phyloP scores from a whole-genome alignment of 306 rosid genomes.

The Casuarina equisetifolia region DNA sequence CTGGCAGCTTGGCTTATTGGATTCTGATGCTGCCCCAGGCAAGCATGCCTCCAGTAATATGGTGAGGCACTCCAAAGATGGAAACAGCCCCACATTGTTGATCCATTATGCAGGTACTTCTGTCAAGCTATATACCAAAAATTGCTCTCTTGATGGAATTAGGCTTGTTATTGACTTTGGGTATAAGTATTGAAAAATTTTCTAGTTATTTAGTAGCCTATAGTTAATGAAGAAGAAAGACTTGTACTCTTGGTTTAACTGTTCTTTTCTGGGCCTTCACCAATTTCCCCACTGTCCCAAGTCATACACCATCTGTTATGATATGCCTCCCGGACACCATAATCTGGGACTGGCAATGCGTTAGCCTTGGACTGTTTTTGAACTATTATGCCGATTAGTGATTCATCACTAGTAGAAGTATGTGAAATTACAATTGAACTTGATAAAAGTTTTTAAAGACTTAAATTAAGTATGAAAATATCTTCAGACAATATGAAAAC shows the following conservation, averaged over 20 bases:
- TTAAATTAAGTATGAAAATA: too few relatives aligned
- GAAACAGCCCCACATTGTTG: constrained; percentile 70
- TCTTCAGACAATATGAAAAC: too few relatives aligned
- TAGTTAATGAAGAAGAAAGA: background rate
- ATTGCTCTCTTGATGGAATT: background rate
- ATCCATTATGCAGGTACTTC: constrained; percentile 89
- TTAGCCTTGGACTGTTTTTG: background rate
- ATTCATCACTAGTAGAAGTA: background rate
- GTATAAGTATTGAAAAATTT: background rate
- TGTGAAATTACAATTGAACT: background rate
- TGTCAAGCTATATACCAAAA: constrained; percentile 1
- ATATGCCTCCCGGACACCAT: background rate
- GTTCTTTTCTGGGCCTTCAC: background rate
- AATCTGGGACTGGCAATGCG: background rate
- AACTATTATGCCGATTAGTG: background rate
- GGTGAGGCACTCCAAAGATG: constrained; percentile 69
- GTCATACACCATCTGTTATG: background rate
- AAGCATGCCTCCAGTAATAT: constrained; percentile 57
- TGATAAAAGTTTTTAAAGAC: too few relatives aligned
- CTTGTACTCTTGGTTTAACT: background rate
- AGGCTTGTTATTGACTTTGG: background rate
- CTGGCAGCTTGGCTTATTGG: constrained; percentile 71
- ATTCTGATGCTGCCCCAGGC: constrained; percentile 58
- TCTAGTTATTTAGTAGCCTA: background rate
- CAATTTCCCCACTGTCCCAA: background rate